These are phyloP conservation scores for barrel medic (Medicago truncatula) DNA, from an alignment of 306 rosid genomes.

Conservation along the genomic window DNA sequence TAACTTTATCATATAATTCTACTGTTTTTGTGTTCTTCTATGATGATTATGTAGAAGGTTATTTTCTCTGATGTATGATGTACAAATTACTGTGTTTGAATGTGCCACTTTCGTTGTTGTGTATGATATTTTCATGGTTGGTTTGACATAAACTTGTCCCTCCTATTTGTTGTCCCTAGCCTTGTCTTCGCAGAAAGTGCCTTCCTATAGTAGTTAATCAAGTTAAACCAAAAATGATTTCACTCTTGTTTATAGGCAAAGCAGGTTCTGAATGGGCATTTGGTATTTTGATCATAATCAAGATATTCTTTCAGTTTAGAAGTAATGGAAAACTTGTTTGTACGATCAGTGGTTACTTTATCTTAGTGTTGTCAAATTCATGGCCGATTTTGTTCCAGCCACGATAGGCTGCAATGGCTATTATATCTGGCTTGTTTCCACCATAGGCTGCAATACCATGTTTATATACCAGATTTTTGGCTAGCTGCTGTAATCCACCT, in stretches of 20 bases:
- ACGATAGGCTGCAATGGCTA: too few relatives aligned
- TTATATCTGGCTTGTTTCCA: too few relatives aligned
- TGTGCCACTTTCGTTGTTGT: conserved; percentile 12
- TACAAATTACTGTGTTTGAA: conserved; percentile 12
- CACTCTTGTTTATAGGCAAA: too few relatives aligned
- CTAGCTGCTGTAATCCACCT: background rate
- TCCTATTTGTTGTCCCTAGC: too few relatives aligned
- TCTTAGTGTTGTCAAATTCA: background rate
- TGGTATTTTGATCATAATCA: background rate
- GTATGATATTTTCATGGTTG: background rate
- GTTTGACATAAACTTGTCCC: background rate
- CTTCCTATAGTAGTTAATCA: too few relatives aligned
- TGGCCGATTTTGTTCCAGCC: background rate
- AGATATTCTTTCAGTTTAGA: background rate
- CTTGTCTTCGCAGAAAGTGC: too few relatives aligned
- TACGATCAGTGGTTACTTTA: background rate
- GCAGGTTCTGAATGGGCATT: too few relatives aligned
- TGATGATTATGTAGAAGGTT: background rate
- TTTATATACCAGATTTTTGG: background rate
- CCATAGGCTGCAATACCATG: background rate
- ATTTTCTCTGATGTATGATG: conserved; percentile 11
- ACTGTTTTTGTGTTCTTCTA: conserved; percentile 22
- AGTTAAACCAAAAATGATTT: too few relatives aligned
- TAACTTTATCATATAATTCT: background rate
- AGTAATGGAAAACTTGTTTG: background rate